A percentile compares a stretch with the other conserved stretches of the same genome.
Conservation (phyloP, 768 basidiomycete species). For the Suillus placidus region DNA sequence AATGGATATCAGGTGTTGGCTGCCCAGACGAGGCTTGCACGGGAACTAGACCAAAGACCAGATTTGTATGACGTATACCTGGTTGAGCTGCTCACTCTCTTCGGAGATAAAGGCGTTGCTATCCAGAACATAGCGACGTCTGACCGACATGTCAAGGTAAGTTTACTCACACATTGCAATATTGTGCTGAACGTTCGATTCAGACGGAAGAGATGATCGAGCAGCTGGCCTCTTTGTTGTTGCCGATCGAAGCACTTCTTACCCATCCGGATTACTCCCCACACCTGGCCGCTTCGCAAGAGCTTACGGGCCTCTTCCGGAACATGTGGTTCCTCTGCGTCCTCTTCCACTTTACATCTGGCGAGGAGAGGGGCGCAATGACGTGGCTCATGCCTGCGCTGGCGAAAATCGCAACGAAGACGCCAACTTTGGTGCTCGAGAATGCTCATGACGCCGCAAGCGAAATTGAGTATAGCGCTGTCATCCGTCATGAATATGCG, state of each 20-base stretch:
- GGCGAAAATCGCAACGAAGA: constrained; percentile 79
- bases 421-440: constrained; percentile 83
- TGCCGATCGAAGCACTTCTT: constrained; percentile 89
- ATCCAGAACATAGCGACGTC: constrained; percentile 81
- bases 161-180: constrained; percentile 3
- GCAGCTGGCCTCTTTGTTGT: constrained; percentile 83
- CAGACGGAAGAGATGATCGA: constrained; percentile 84
- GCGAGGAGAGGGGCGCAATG: constrained; percentile 61
- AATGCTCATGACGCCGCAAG: constrained; percentile 81
- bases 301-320: constrained; percentile 77
- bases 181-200: constrained; percentile 6
- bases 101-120: constrained; percentile 88
- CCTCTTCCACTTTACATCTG: constrained; percentile 76
- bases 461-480: constrained; percentile 91
- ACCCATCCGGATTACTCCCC: constrained; percentile 70
- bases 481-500: constrained; percentile 84
- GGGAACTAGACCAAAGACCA: constrained; percentile 70
- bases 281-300: constrained; percentile 53
- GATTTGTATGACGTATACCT: constrained; percentile 82
- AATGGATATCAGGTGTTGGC: constrained; percentile 65
- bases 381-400: constrained; percentile 81
- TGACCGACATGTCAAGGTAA: constrained; percentile 68
- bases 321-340: constrained; percentile 95
- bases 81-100: constrained; percentile 81
- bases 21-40: constrained; percentile 87